Base-by-base conservation (phyloP, 495 filamentous ascomycete genomes). In the Daldinia caldariorum region DNA sequence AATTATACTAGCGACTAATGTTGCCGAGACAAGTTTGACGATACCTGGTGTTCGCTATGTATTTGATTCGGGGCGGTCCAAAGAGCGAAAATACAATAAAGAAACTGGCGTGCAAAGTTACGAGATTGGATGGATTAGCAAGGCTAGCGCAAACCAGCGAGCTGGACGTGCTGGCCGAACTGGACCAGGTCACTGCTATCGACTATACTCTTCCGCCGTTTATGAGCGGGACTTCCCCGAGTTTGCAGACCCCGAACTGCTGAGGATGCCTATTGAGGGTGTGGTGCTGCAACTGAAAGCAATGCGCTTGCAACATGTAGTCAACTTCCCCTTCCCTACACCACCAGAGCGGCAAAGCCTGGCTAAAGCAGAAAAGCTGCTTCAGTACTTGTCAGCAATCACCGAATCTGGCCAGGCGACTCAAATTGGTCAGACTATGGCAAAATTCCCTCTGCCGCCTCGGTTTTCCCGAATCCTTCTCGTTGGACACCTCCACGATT, bases 321-420 rank as follows among this genome's bases (percentile, higher is more conserved):
- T 90, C 74, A 97, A 94, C 73, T 99, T 99, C 77, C 96, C 95
- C n/a, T 99, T 98, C 77, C 96, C 96, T 7, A 97, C 96, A 3
- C 89, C 93, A 6, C 96, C 95, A 18, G 91, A 93, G 67, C 89
- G 89, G 13, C 83, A 90, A 64, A 92, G 89, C 66, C 84, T 99
- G 1, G 85, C 86, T 50, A 94, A 91, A 73, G 94, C 96, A 18
- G 95, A 98, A 77, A 94, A 90, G 73, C 84, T 97, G 6, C 81
- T 97, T 8, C 88, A 85, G 43, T 91, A 93, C 72, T 83, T 94
- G 8, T 87, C 88, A 10, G 91, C 90, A 5, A 81, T 92, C 31
- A 85, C 87, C 9, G 74, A 85, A 7, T 83, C 83, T 13, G 92
- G 92, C n/a, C 87, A 91, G 71, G 87, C 95, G 43, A 96, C 93